Base-by-base conservation (phyloP, 2,329 filamentous ascomycete species). In the Colletotrichum lentis region DNA sequence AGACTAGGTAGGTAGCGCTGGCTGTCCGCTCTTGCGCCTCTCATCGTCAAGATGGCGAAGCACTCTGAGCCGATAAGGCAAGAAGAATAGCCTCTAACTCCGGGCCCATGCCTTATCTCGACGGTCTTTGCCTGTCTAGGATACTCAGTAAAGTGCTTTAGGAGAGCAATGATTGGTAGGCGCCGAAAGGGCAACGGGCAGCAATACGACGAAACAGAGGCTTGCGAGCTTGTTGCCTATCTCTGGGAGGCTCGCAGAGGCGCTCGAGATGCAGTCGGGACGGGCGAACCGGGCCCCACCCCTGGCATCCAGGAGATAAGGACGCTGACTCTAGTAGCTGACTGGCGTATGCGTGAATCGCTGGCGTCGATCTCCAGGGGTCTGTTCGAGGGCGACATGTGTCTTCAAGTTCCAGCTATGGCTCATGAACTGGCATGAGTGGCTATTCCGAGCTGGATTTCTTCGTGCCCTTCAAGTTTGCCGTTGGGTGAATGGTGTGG, bases 281-380 rank as follows among this genome's bases (percentile, higher is more conserved):
- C 24, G 52, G 67, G 47, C 39, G 47, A 62, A 64, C 63, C 37
- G 67, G 64, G 67, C 46, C 58, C 63, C 67, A 69, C 67, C 67
- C 63, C 67, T 69, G 57, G 64, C 67, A 55, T 62, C 57, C 67
- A 63, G 68, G 67, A 69, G 67, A 69, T 69, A 69, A 69, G 67
- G 22, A 37, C 24, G 50, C 39, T 39, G 50, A 58, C 53, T 57
- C 63, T 69, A 53, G 54, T 54, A 62, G 52, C 46, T 69, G 52
- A 62, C 56, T 67, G 67, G 56, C n/a, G 52, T 46, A 37, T 64
- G 54, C 61, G 53, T 66, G 18, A 56, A 63, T 67, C 24, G 57
- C 24, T 39, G 57, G 37, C 41, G 64, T 69, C 57, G 64, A 63
- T 69, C 67, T 58, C 64, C 64, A 39, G 57, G 63, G 67, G 39